phyloP scores from a whole-genome alignment of 2,329 filamentous ascomycete genomes.

The Monilinia polystroma region DNA sequence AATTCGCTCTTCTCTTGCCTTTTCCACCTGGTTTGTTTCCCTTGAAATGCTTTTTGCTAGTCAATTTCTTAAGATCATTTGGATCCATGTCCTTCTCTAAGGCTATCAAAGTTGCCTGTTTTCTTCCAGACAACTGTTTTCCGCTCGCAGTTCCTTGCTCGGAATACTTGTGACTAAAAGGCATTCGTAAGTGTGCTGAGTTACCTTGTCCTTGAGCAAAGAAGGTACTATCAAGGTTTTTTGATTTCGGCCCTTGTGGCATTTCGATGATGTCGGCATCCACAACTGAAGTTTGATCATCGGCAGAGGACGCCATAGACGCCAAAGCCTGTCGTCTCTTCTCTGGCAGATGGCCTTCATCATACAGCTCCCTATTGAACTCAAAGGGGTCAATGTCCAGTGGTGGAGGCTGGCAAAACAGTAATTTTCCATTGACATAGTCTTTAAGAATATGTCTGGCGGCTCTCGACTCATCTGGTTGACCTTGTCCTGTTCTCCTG shows the following conservation, averaged over 20 bases:
- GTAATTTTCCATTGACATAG: constrained; percentile 93
- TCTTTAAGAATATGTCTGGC: constrained; percentile 91
- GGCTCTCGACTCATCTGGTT: constrained; percentile 90
- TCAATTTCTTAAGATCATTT: constrained; percentile 64
- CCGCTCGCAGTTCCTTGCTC: constrained; percentile 66
- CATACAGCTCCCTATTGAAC: constrained; percentile 91
- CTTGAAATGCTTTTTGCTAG: constrained; percentile 93
- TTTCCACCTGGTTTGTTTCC: constrained; percentile 62
- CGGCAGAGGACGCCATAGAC: constrained; percentile 39
- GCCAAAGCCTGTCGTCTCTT: constrained; percentile 70
- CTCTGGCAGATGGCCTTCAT: constrained; percentile 74
- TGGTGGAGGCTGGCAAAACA: constrained; percentile 88
- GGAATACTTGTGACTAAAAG: constrained; percentile 88
- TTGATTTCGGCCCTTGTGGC: constrained; percentile 69
- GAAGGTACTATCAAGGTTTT: constrained; percentile 82
- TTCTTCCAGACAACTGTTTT: constrained; percentile 78
- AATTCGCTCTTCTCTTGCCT: constrained; percentile 42
- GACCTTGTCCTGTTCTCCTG: constrained; percentile 81
- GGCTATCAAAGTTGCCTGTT: constrained; percentile 76
- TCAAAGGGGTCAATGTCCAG: constrained; percentile 65
- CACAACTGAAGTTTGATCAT: constrained; percentile 43
- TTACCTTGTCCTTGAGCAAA: constrained; percentile 66
- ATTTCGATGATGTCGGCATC: constrained; percentile 53
- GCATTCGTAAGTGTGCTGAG: constrained; percentile 68
- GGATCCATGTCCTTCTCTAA: constrained; percentile 83